Base-by-base conservation (phyloP, 305 asterid genomes). In the Fraxinus floribunda region DNA sequence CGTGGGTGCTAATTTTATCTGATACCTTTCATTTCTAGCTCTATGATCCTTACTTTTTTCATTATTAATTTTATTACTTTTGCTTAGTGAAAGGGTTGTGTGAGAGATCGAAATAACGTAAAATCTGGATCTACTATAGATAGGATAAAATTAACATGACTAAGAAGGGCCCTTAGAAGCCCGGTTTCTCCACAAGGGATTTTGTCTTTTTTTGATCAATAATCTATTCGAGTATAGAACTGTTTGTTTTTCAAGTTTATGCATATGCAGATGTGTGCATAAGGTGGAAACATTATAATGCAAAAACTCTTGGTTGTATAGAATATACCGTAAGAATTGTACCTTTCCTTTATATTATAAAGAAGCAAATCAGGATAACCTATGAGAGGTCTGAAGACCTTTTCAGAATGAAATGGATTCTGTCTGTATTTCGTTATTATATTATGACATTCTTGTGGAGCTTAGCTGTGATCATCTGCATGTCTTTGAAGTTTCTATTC, bases 261-360 rank as follows among this genome's bases (percentile, higher is more conserved):
- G 79, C 71, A 80, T 82, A 83, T 84, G 79, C 83, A 82, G 77
- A 70, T 78, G 79, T 75, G 35, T 82, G 71, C 90, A 86, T 85
- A 85, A 78, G 82, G 75, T 79, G 85, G 79, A 75, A 88, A 78
- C 86, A 82, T 46, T 81, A 82, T 84, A 85, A 78, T 89, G 84
- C 13, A 66, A 46, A 68, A 71, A 84, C 49, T 39, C 80, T 86
- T 81, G 83, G 88, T 85, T 80, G 81, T 79, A 34, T 66, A 5
- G 34, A 78, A 66, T 57, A 49, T 55, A 38, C 71, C 22, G 8
- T 52, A 62, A 80, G 66, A 72, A 22, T 68, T 75, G 79, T 80
- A 79, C 81, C 85, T 81, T 75, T 80, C 76, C 76, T 64, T 79
- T 52, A 29, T 78, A 78, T 81, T 78, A 77, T 75, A 38, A 41